Evolutionary conservation across 345 rosid genomes (phyloP), one percentile per base, ranked within the genome.

Genomic region (Rhodomyrtus tomentosa): DNA sequence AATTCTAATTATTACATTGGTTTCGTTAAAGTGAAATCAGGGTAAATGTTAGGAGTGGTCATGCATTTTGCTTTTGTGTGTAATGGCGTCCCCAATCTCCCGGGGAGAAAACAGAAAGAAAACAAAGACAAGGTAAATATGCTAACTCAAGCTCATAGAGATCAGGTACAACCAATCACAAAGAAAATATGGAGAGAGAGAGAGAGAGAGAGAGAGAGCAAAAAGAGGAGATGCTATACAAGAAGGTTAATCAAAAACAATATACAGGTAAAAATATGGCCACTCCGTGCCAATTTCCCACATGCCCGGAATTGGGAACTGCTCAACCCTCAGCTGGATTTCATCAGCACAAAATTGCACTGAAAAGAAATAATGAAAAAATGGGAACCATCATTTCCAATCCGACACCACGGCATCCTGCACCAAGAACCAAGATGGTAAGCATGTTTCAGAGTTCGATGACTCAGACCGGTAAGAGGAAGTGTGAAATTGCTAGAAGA

Each of bases 321-420:
- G 54, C 82, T 59, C 87, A 53, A 55, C 82, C 88, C 83, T 72
- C 87, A 16, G 42, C 89, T 85, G 81, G 54, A 83, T 54, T 85
- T 87, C 88, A 83, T 89, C 91, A 91, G 89, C 84, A 89, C 89
- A 91, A 55, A 84, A 92, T 84, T 86, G 93, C 82, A 87, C 91
- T 76, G 83, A 91, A 90, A 85, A 89, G 83, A 87, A 92, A 92
- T 87, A 95, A 88, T 93, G 92, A 95, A 94, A 92, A 87, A 89
- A 94, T 90, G 87, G 92, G 87, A 62, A 89, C 88, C 86, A 86
- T 81, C n/a, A 81, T 54, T 89, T 91, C 93, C 88, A 91, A 53
- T 68, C 84, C 89, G 80, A 87, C 85, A 81, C 86, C 81, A 42
- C 88, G 88, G 84, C 86, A 88, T 81, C 99, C 99, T 96, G 97